Percentiles rank a stretch among this genome's conserved stretches.
Evolutionary conservation across 768 basidiomycete species (phyloP).

Genomic region (Tephrocybe rancida): DNA sequence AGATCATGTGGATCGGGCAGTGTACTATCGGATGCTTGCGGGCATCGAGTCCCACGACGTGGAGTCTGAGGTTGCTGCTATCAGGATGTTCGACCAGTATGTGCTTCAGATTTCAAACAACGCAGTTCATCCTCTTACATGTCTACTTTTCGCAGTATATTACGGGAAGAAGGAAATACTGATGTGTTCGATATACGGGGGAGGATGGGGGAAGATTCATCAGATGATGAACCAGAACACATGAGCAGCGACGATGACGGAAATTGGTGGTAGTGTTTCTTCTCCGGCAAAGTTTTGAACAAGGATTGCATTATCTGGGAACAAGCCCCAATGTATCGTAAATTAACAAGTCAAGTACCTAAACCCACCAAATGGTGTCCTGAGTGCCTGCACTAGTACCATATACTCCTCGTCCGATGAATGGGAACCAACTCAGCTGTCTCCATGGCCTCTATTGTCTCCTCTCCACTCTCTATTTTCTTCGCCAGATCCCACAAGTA

Average conservation of each 20-base stretch:
- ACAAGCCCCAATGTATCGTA: not conserved
- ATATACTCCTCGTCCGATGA: conserved; percentile 82
- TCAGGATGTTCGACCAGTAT: conserved; percentile 76
- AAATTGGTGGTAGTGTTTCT: conserved; percentile 7
- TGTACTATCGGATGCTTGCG: conserved; percentile 38
- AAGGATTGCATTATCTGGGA: not conserved
- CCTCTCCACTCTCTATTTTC: conserved; percentile 64
- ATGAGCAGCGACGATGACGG: conserved; percentile 28
- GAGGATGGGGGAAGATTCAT: conserved; percentile 33
- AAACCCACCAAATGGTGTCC: conserved; percentile 1
- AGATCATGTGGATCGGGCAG: conserved; percentile 32
- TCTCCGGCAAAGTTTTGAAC: not conserved
- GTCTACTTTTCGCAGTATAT: conserved; percentile 42
- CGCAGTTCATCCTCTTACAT: not conserved
- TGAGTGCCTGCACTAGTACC: conserved; percentile 59
- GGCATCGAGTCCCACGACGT: conserved; percentile 30
- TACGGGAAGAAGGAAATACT: conserved; percentile 55
- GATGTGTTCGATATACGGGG: conserved; percentile 56
- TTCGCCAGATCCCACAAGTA: conserved; percentile 91
- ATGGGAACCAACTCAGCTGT: conserved; percentile 62
- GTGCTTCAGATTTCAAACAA: conserved; percentile 19
- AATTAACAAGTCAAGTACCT: conserved; percentile 4
- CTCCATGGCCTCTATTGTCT: conserved; percentile 59
- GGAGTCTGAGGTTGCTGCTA: conserved; percentile 49
- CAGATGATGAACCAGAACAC: conserved; percentile 26